Evolutionary conservation across 2,329 filamentous ascomycete genomes (phyloP).

Genomic region (Leptographium galeiforme): DNA sequence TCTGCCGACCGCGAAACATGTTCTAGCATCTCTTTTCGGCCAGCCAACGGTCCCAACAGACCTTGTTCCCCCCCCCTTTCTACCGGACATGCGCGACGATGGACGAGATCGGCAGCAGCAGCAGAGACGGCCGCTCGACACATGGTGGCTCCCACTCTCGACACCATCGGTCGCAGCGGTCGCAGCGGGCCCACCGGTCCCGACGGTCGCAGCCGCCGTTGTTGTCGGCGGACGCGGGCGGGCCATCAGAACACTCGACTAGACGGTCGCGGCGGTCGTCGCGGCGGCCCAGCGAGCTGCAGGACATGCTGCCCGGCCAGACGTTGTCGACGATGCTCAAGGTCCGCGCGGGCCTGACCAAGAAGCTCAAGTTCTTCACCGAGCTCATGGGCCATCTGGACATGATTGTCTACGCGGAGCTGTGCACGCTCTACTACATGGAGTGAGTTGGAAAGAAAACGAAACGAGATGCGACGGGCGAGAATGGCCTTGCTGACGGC

Average conservation of each 20-base stretch:
- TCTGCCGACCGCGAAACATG: background rate
- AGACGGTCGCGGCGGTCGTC: background rate
- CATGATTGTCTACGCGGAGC: conserved; percentile 48
- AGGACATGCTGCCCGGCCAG: background rate
- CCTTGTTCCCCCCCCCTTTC: background rate
- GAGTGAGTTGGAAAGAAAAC: conserved; percentile 34
- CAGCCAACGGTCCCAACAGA: background rate
- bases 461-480: background rate
- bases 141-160: background rate
- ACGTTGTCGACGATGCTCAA: conserved; percentile 12
- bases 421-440: conserved; percentile 56
- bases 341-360: conserved; percentile 25
- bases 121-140: background rate
- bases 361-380: conserved; percentile 47
- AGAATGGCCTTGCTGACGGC: background rate
- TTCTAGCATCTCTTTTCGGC: background rate
- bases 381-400: conserved; percentile 49
- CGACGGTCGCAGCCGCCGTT: background rate
- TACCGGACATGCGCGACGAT: background rate
- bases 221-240: too few species aligned
- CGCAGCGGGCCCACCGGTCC: background rate
- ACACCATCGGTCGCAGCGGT: background rate
- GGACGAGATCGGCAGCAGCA: conserved; percentile 1
- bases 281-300: background rate
- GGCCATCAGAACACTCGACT: too few species aligned